phyloP scores from a whole-genome alignment of 1,284 basidiomycete genomes.

The Thelephora terrestris region DNA sequence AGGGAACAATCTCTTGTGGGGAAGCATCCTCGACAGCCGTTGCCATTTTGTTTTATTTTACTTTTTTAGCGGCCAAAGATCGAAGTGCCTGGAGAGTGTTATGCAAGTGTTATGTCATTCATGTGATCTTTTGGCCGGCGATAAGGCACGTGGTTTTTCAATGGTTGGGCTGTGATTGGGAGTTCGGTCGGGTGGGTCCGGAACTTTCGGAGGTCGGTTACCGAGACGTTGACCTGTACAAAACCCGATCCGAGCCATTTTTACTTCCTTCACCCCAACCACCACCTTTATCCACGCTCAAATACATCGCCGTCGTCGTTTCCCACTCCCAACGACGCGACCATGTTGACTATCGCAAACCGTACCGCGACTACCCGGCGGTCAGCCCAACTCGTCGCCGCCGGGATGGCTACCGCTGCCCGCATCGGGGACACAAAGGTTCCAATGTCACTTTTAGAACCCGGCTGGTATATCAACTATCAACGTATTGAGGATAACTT shows the following conservation, averaged over 20 bases:
- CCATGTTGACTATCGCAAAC: constrained; percentile 63
- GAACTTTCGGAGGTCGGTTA: no score
- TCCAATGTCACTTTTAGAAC: constrained; percentile 83
- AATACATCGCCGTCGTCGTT: constrained; percentile 17
- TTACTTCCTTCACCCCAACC: constrained; percentile 11
- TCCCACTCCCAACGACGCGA: constrained; percentile 18
- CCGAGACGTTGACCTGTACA: not conserved
- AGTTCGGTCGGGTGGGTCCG: no score
- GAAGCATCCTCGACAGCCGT: not conserved
- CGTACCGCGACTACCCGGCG: constrained; percentile 51
- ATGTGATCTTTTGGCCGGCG: no score
- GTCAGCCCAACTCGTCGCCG: constrained; percentile 47
- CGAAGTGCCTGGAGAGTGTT: no score
- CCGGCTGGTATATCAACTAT: constrained; percentile 90
- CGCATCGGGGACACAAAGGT: constrained; percentile 90
- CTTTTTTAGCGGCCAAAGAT: no score
- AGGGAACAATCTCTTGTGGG: not conserved
- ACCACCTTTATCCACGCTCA: constrained; percentile 11
- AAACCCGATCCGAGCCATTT: constrained; percentile 2
- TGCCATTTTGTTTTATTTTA: no score
- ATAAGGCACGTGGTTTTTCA: no score
- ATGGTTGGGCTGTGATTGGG: no score
- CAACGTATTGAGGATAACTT: constrained; percentile 96
- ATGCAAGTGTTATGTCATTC: no score
- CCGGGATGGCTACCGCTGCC: constrained; percentile 72